Conservation (phyloP, 2,329 filamentous ascomycete genomes). For the Verticillium longisporum region DNA sequence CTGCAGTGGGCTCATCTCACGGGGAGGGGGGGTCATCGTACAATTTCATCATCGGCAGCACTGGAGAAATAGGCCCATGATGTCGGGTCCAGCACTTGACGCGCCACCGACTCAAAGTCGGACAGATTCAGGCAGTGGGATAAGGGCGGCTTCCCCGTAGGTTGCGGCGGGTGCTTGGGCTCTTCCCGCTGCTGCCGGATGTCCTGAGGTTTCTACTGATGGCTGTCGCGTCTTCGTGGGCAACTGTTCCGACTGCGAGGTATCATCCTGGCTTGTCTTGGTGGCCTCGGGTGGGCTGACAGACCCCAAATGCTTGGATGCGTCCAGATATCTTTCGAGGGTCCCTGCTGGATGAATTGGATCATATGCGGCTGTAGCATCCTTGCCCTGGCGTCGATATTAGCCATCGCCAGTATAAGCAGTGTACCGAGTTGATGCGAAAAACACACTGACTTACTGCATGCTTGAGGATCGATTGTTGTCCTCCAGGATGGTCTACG, state of each 20-base stretch:
- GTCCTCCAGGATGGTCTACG: constrained; percentile 76
- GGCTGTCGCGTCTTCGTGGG: too few species aligned
- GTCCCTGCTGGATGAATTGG: constrained; percentile 86
- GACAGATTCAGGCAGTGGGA: constrained; percentile 89
- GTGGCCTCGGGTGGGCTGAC: constrained; percentile 76
- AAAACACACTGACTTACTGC: constrained; percentile 31
- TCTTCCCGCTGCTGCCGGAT: constrained; percentile 27
- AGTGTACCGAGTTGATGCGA: too few species aligned
- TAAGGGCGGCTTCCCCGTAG: constrained; percentile 68
- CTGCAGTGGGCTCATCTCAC: too few species aligned
- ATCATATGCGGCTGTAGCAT: constrained; percentile 87
- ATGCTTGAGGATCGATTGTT: constrained; percentile 94
- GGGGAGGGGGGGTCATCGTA: too few species aligned
- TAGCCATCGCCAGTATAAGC: too few species aligned
- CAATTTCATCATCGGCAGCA: constrained; percentile 54
- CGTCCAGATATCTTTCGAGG: constrained; percentile 74
- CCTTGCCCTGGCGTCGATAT: constrained; percentile 53
- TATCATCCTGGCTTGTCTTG: constrained; percentile 61
- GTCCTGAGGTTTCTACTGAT: too few species aligned
- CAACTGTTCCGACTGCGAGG: constrained; percentile 9
- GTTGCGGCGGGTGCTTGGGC: constrained; percentile 62
- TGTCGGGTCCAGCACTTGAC: constrained; percentile 86
- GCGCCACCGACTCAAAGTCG: constrained; percentile 93
- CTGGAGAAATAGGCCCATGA: constrained; percentile 98
- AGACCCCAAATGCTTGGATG: constrained; percentile 79